Evolutionary conservation across 352 stramenopile species (phyloP).

Genomic region (Phytopythium chamaehyphon): DNA sequence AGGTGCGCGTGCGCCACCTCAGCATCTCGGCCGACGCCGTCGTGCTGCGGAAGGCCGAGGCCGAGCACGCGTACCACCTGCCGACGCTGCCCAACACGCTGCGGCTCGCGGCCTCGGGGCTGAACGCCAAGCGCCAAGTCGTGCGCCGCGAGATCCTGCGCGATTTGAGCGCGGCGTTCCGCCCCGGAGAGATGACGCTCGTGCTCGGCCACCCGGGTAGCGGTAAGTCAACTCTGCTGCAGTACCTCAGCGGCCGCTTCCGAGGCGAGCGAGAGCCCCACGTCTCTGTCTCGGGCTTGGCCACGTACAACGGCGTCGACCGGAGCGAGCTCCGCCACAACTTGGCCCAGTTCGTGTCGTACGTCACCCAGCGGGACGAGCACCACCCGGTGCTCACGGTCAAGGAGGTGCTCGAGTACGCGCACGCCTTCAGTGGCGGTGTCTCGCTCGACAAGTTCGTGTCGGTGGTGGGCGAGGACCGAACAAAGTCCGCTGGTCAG

Average conservation of each 20-base stretch:
- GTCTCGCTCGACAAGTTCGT: constrained; percentile 7
- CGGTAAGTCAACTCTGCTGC: constrained; percentile 21
- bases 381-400: constrained; percentile 22
- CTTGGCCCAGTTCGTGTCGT: constrained; percentile 16
- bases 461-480: neutral
- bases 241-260: constrained; percentile 12
- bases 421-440: constrained; percentile 8
- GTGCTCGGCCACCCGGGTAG: constrained; percentile 12
- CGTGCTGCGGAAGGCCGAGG: constrained; percentile 6
- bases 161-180: constrained; percentile 14
- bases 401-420: constrained; percentile 17
- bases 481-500: neutral
- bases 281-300: constrained; percentile 8
- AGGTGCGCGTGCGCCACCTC: constrained; percentile 39
- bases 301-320: constrained; percentile 15
- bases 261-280: neutral
- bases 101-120: neutral
- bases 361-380: constrained; percentile 14
- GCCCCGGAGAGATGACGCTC: constrained; percentile 2
- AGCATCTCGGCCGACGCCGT: constrained; percentile 23
- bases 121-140: constrained; percentile 1
- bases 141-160: constrained; percentile 15
- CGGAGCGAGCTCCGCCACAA: neutral
- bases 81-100: constrained; percentile 16
- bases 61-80: constrained; percentile 8